Conservation (phyloP, 306 rosid species). For the Pyrus betulifolia region DNA sequence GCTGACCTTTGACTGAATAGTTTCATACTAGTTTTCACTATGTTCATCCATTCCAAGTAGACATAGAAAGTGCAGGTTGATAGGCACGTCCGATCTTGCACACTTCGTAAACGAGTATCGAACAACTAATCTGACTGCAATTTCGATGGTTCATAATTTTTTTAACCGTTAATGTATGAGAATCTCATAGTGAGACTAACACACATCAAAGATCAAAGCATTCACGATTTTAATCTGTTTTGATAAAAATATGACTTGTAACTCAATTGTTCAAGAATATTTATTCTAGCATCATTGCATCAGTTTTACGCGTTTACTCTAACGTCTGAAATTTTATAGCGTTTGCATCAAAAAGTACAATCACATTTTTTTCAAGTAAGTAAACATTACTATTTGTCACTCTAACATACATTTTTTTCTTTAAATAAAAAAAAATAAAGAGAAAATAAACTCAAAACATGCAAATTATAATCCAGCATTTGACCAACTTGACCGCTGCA, state of each 20-base stretch:
- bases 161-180: too few species aligned
- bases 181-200: too few species aligned
- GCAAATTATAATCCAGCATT: not conserved
- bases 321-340: accelerated
- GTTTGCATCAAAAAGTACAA: too few species aligned
- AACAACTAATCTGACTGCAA: too few species aligned
- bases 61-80: too few species aligned
- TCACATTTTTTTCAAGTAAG: not conserved
- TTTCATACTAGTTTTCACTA: not conserved
- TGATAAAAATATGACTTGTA: too few species aligned
- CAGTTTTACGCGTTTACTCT: too few species aligned
- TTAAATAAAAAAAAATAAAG: not conserved
- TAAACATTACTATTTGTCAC: not conserved
- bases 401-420: not conserved
- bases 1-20: not conserved
- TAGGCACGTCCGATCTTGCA: too few species aligned
- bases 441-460: not conserved
- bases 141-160: too few species aligned
- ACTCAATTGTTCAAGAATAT: too few species aligned
- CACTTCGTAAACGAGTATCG: not conserved
- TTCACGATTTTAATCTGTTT: too few species aligned
- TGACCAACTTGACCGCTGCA: conserved; percentile 3
- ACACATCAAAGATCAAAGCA: too few species aligned
- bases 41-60: not conserved
- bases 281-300: accelerated